phyloP scores from a whole-genome alignment of 164 flowering plant genomes.

The Platanus orientalis region DNA sequence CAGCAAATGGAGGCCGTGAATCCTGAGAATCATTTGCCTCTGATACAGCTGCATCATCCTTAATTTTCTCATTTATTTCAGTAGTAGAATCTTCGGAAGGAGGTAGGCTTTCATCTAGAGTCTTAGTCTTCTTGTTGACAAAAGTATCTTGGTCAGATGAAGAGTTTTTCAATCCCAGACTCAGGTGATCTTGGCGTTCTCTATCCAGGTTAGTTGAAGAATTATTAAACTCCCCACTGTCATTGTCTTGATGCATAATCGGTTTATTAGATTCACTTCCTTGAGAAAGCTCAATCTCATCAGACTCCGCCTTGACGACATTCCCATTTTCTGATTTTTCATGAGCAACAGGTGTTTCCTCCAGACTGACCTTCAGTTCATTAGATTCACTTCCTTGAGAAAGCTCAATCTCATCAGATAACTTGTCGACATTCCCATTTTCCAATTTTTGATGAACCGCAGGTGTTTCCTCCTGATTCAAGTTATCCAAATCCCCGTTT shows the following conservation, averaged over 20 bases:
- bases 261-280: conserved; percentile 20
- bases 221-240: conserved; percentile 14
- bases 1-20: conserved; percentile 12
- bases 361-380: conserved; percentile 6
- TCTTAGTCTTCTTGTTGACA: too few species aligned
- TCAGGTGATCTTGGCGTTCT: conserved; percentile 9
- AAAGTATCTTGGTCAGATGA: neutral
- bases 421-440: conserved; percentile 12
- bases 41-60: conserved; percentile 11
- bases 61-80: conserved; percentile 13
- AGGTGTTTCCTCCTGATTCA: neutral
- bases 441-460: neutral
- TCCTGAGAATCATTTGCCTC: conserved; percentile 8
- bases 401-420: conserved; percentile 6
- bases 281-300: conserved; percentile 6
- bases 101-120: too few species aligned
- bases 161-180: neutral
- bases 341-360: neutral
- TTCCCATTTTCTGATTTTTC: conserved; percentile 6
- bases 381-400: conserved; percentile 15
- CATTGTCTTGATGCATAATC: conserved; percentile 15
- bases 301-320: conserved; percentile 9
- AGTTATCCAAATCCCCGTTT: neutral
- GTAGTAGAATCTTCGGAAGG: conserved; percentile 9
- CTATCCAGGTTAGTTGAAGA: neutral